Percentiles rank a stretch among this genome's conserved stretches.
These are phyloP conservation scores for Biscogniauxia marginata DNA, from an alignment of 2,329 filamentous ascomycete species.

Conservation along the genomic window DNA sequence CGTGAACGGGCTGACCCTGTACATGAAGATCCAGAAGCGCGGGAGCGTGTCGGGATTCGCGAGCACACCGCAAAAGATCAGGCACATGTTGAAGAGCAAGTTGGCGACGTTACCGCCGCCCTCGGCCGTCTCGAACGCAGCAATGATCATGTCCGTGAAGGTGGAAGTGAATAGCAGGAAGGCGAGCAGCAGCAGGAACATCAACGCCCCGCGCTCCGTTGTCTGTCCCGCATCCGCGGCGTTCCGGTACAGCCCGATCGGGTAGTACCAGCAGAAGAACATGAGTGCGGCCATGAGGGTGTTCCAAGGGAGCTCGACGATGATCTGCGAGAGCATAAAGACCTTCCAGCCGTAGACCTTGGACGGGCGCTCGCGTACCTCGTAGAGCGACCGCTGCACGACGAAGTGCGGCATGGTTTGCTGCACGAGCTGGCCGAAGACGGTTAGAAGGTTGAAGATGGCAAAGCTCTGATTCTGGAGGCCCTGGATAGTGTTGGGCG, in stretches of 20 bases:
- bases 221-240: constrained; percentile 60
- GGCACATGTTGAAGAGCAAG: constrained; percentile 67
- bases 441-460: constrained; percentile 79
- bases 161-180: constrained; percentile 82
- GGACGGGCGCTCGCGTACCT: constrained; percentile 79
- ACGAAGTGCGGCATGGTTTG: constrained; percentile 87
- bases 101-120: constrained; percentile 75
- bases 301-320: constrained; percentile 86
- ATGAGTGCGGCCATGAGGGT: constrained; percentile 72
- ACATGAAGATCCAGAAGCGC: constrained; percentile 76
- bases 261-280: constrained; percentile 83
- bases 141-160: constrained; percentile 76
- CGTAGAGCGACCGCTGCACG: constrained; percentile 76
- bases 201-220: constrained; percentile 68
- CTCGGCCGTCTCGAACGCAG: constrained; percentile 72
- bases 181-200: constrained; percentile 72
- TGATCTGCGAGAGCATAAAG: constrained; percentile 79
- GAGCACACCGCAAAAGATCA: constrained; percentile 77
- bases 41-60: constrained; percentile 61
- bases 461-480: constrained; percentile 85
- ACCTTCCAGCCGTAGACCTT: constrained; percentile 85
- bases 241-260: constrained; percentile 73
- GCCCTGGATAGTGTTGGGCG: constrained; percentile 70
- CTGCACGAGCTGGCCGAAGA: constrained; percentile 77
- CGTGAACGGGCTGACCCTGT: constrained; percentile 70